Conservation (phyloP, 2,329 filamentous ascomycete species). For the Colletotrichum coccodes region DNA sequence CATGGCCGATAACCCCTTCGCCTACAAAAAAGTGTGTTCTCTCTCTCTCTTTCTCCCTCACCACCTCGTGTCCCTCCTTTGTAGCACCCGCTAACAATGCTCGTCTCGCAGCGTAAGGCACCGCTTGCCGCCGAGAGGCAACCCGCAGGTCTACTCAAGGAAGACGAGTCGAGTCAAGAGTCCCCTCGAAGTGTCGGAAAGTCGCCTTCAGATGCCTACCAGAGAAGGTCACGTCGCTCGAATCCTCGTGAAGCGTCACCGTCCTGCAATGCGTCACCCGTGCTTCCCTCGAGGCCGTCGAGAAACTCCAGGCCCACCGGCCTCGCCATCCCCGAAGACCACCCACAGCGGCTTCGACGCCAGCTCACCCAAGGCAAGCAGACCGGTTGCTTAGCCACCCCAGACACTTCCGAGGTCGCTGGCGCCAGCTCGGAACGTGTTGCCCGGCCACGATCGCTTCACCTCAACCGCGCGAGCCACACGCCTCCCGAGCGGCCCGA, state of each 20-base stretch:
- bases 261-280: conserved; percentile 43
- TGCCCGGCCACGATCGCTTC: conserved; percentile 51
- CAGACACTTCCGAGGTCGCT: conserved; percentile 64
- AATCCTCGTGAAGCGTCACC: conserved; percentile 45
- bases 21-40: conserved; percentile 20
- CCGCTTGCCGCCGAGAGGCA: conserved; percentile 22
- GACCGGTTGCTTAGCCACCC: conserved; percentile 60
- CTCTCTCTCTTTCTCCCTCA: neutral
- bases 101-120: conserved; percentile 14
- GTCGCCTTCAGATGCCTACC: conserved; percentile 38
- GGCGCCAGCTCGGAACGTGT: conserved; percentile 43
- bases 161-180: conserved; percentile 44
- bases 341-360: conserved; percentile 52
- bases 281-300: conserved; percentile 35
- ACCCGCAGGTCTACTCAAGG: conserved; percentile 26
- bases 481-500: conserved; percentile 56
- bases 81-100: neutral
- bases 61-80: neutral
- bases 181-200: conserved; percentile 38
- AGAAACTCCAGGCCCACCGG: conserved; percentile 16
- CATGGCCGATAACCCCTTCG: conserved; percentile 4
- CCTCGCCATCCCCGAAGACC: conserved; percentile 39
- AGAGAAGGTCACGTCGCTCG: conserved; percentile 45
- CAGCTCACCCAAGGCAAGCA: conserved; percentile 43
- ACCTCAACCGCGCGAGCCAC: conserved; percentile 53